A percentile compares a stretch with the other conserved stretches of the same genome.
Evolutionary conservation across 2,329 filamentous ascomycete species (phyloP).

Genomic region (Colletotrichum spinosum): DNA sequence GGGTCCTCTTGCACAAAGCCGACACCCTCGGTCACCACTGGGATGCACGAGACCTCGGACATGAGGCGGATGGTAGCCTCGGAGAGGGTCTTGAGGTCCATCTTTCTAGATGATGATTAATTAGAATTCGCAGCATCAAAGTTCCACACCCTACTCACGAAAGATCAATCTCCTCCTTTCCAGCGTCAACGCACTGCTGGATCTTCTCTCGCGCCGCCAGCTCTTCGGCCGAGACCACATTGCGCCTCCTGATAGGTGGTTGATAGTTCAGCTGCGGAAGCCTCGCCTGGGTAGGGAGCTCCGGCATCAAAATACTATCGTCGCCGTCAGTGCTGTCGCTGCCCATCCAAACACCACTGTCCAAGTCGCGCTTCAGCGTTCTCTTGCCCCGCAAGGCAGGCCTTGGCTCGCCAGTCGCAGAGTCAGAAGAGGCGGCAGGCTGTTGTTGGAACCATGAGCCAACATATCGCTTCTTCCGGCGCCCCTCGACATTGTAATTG

Average conservation of each 20-base stretch:
- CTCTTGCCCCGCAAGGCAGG: slow-evolving; percentile 58
- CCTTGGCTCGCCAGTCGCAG: slow-evolving; percentile 55
- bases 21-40: slow-evolving; percentile 65
- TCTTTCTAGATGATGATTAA: slow-evolving; percentile 45
- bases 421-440: slow-evolving; percentile 59
- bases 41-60: slow-evolving; percentile 64
- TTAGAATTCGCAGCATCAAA: not conserved
- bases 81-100: slow-evolving; percentile 65
- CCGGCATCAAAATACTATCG: slow-evolving; percentile 49
- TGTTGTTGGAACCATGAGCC: slow-evolving; percentile 77
- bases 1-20: slow-evolving; percentile 71
- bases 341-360: slow-evolving; percentile 78
- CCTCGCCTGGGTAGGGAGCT: slow-evolving; percentile 47
- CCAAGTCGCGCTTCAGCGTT: slow-evolving; percentile 68
- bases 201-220: slow-evolving; percentile 59
- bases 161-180: slow-evolving; percentile 70
- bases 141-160: slow-evolving; percentile 59
- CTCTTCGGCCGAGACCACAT: slow-evolving; percentile 55
- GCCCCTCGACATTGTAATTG: slow-evolving; percentile 66
- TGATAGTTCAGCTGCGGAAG: slow-evolving; percentile 52
- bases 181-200: slow-evolving; percentile 66
- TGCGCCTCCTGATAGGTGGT: slow-evolving; percentile 42
- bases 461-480: slow-evolving; percentile 71
- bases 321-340: slow-evolving; percentile 66
- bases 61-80: slow-evolving; percentile 69